These are phyloP conservation scores for Colletotrichum echinochloae DNA, from an alignment of 2,329 filamentous ascomycete species.

Conservation along the genomic window DNA sequence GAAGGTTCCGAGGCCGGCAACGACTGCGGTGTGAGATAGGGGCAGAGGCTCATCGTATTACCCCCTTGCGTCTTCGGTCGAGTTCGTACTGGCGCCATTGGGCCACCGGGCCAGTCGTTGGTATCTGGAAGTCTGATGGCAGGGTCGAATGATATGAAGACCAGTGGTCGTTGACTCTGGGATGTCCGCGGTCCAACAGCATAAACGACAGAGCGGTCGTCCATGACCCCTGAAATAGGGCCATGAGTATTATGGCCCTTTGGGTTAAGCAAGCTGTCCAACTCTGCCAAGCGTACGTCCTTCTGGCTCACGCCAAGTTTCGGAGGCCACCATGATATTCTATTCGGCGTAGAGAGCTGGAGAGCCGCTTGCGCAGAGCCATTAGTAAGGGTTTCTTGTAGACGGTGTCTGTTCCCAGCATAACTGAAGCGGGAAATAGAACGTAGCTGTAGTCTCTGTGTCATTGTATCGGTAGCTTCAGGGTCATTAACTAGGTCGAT, in stretches of 20 bases:
- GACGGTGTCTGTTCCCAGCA: background rate
- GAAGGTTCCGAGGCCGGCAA: slow-evolving; percentile 9
- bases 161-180: slow-evolving; percentile 49
- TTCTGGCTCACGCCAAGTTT: slow-evolving; percentile 17
- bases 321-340: slow-evolving; percentile 45
- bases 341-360: background rate
- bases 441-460: slow-evolving; percentile 60
- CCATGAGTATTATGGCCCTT: slow-evolving; percentile 50
- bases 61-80: background rate
- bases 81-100: slow-evolving; percentile 11
- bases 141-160: slow-evolving; percentile 59
- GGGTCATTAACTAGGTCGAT: slow-evolving; percentile 70
- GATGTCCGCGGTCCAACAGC: slow-evolving; percentile 46
- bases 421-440: slow-evolving; percentile 22
- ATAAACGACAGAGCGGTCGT: slow-evolving; percentile 63
- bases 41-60: background rate
- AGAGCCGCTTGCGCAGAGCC: background rate
- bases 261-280: slow-evolving; percentile 53
- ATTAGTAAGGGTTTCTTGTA: background rate
- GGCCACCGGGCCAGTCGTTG: slow-evolving; percentile 43
- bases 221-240: slow-evolving; percentile 55
- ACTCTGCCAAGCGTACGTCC: slow-evolving; percentile 39
- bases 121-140: slow-evolving; percentile 48
- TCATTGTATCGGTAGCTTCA: slow-evolving; percentile 44
- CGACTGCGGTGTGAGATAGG: slow-evolving; percentile 30